Evolutionary conservation across 805 yeast species (phyloP).

Genomic region (Metschnikowia cubensis): DNA sequence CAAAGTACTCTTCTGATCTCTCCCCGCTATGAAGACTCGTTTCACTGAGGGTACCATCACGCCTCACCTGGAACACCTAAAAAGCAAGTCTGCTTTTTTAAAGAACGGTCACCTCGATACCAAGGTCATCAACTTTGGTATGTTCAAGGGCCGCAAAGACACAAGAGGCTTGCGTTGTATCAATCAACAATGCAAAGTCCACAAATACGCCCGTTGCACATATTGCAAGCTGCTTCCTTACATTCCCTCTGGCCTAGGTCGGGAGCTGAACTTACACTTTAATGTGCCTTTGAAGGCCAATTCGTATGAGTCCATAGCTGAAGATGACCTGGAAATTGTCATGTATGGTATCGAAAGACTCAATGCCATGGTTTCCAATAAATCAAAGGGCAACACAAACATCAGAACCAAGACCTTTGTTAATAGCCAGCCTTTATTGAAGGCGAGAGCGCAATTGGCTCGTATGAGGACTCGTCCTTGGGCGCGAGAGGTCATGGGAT

Average conservation of each 20-base stretch:
- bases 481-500: constrained; percentile 8
- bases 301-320: not conserved
- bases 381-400: not conserved
- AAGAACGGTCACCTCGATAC: not conserved
- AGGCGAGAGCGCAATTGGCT: constrained; percentile 10
- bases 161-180: constrained; percentile 20
- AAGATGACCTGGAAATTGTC: not conserved
- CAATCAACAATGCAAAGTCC: constrained; percentile 12
- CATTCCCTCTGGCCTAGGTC: constrained; percentile 12
- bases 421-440: constrained; percentile 9
- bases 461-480: constrained; percentile 10
- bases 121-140: constrained; percentile 13
- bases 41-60: not conserved
- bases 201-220: constrained; percentile 9
- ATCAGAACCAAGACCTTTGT: constrained; percentile 1
- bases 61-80: not conserved
- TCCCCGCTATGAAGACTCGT: not conserved
- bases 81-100: not conserved
- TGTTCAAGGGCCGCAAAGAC: constrained; percentile 21
- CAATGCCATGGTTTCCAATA: not conserved
- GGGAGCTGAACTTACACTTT: not conserved
- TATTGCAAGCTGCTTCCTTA: constrained; percentile 16
- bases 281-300: not conserved
- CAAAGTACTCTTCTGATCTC: not conserved
- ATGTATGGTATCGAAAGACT: not conserved